Conservation (phyloP, 371 early-diverging fungal genomes). For the Mortierella sp. region DNA sequence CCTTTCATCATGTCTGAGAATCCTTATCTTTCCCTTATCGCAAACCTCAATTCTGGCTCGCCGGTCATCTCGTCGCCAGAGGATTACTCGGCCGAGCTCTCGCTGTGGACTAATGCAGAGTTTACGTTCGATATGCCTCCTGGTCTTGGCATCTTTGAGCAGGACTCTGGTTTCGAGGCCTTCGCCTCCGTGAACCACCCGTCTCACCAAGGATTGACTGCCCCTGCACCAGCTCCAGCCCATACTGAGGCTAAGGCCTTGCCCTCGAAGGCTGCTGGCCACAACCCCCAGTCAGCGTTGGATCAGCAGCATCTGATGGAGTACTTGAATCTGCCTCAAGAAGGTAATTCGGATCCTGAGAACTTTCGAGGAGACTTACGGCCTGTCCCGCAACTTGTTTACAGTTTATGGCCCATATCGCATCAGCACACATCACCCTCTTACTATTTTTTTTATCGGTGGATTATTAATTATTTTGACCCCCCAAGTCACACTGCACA, state of each 20-base stretch:
- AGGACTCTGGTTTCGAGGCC: slow-evolving; percentile 56
- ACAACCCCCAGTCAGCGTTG: slow-evolving; percentile 47
- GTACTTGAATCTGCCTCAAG: slow-evolving; percentile 50
- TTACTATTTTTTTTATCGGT: not conserved
- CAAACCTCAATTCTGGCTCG: slow-evolving; percentile 51
- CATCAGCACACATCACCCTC: not conserved
- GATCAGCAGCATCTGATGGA: slow-evolving; percentile 56
- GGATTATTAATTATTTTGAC: not conserved
- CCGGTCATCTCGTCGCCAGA: slow-evolving; percentile 51
- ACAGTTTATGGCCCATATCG: not conserved
- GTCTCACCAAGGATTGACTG: slow-evolving; percentile 13
- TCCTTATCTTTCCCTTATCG: slow-evolving; percentile 45
- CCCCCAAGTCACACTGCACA: too few relatives aligned
- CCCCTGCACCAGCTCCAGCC: not conserved
- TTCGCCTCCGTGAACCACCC: slow-evolving; percentile 44
- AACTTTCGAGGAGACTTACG: not conserved
- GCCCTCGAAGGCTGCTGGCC: slow-evolving; percentile 15
- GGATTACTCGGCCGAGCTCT: slow-evolving; percentile 53
- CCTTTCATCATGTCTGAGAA: slow-evolving; percentile 37
- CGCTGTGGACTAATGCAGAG: slow-evolving; percentile 70
- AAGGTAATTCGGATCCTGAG: slow-evolving; percentile 34
- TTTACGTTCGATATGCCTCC: slow-evolving; percentile 74
- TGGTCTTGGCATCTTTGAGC: slow-evolving; percentile 65
- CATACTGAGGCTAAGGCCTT: slow-evolving; percentile 10
- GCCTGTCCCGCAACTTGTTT: not conserved